Percentiles rank a stretch among this genome's conserved stretches.
phyloP scores from a whole-genome alignment of 257 asterid species.

The Solanum neorickii region DNA sequence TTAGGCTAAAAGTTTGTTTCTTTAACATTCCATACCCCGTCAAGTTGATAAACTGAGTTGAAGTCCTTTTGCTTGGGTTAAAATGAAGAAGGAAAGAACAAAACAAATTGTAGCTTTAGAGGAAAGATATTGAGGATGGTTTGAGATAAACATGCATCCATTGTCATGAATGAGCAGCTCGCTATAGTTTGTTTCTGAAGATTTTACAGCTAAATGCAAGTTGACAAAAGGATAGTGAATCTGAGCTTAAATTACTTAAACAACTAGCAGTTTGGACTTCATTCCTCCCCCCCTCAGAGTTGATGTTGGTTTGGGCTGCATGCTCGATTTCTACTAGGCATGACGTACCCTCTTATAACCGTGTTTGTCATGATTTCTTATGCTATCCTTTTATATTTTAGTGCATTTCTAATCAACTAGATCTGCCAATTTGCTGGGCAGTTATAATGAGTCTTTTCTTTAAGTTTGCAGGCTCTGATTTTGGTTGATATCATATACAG shows the following conservation, averaged over 20 bases:
- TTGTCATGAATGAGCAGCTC: background rate
- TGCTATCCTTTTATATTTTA: background rate
- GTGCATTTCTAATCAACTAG: background rate
- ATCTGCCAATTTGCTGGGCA: background rate
- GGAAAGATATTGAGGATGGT: background rate
- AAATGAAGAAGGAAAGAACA: background rate
- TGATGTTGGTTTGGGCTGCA: background rate
- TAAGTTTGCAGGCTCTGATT: conserved; percentile 6
- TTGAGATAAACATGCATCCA: background rate
- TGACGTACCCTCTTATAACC: background rate
- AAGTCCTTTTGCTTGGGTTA: background rate
- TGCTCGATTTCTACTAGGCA: background rate
- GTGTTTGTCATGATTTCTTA: background rate
- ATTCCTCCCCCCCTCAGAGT: background rate
- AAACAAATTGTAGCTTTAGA: background rate
- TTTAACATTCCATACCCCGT: background rate
- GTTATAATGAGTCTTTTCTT: background rate
- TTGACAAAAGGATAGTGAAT: background rate
- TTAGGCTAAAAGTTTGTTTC: background rate
- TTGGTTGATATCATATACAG: conserved; percentile 1
- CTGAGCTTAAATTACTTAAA: background rate
- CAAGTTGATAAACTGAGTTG: background rate
- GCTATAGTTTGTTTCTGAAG: background rate
- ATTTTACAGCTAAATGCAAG: background rate
- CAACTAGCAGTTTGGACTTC: background rate